phyloP scores from a whole-genome alignment of 768 basidiomycete species.

The Lepiota venenata region DNA sequence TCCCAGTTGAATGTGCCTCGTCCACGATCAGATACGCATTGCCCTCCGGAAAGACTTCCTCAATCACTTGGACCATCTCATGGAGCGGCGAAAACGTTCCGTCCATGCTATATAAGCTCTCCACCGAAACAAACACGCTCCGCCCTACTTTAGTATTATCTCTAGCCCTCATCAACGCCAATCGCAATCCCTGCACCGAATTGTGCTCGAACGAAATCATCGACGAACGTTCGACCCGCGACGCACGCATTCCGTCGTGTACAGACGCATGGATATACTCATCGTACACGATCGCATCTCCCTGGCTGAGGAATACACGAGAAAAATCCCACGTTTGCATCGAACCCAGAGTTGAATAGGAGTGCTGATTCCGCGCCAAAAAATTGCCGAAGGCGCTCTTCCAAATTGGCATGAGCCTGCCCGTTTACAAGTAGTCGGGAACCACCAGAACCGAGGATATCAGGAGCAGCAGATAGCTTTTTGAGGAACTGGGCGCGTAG shows the following conservation, averaged over 20 bases:
- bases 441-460: slow-evolving; percentile 82
- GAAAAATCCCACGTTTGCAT: slow-evolving; percentile 90
- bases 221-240: slow-evolving; percentile 36
- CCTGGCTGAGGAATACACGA: slow-evolving; percentile 70
- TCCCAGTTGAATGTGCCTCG: slow-evolving; percentile 91
- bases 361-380: slow-evolving; percentile 64
- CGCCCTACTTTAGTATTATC: slow-evolving; percentile 34
- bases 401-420: slow-evolving; percentile 65
- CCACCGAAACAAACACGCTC: slow-evolving; percentile 79
- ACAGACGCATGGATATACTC: slow-evolving; percentile 89
- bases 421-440: slow-evolving; percentile 84
- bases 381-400: slow-evolving; percentile 61
- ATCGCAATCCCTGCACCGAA: slow-evolving; percentile 46
- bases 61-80: slow-evolving; percentile 60
- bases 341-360: slow-evolving; percentile 91
- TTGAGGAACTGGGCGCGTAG: slow-evolving; percentile 59
- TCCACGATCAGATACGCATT: slow-evolving; percentile 82
- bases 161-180: slow-evolving; percentile 38
- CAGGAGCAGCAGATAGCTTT: slow-evolving; percentile 44
- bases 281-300: slow-evolving; percentile 80
- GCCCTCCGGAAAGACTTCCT: slow-evolving; percentile 54
- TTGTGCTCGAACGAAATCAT: slow-evolving; percentile 70
- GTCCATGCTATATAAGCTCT: slow-evolving; percentile 95
- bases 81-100: slow-evolving; percentile 81
- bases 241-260: slow-evolving; percentile 84